Base-by-base conservation (phyloP, 1,284 basidiomycete genomes). In the Papiliotrema laurentii region DNA sequence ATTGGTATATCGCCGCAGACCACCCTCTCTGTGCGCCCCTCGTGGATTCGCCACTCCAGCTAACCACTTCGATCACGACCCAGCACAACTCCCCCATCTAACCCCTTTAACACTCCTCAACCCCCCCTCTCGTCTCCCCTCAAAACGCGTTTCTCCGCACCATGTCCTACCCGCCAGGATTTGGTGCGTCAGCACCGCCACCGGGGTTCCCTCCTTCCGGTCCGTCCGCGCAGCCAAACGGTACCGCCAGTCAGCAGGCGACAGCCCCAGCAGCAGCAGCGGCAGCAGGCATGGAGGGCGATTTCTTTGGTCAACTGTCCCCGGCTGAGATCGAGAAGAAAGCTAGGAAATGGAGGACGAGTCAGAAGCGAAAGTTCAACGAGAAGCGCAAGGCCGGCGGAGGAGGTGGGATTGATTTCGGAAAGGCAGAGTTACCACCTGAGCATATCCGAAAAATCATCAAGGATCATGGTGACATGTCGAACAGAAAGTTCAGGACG, bases 381-480 rank as follows among this genome's bases (percentile, higher is more conserved):
- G 63, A 68, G 51, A 74, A 75, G 66, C 61, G 72, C 37, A 63
- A 68, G 52, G 48, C 56, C 5, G 72, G 72, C 13, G 73, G 72
- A 34, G 72, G 72, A 44, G 73, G 65, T 27, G 72, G 70, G 26
- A 59, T 74, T 13, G 73, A 75, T 58, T 71, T 73, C 56, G 74
- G 74, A 19, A 75, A 75, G 51, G 69, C 68, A 26, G 69, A 72
- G 50, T 55, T 75, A 38, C 74, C 73, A 19, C 79, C 55, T 65
- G 96, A 99, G 75, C 93, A 97, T 69, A 85, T 97, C 58, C 84
- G 91, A 51, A 96, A 94, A 83, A 94, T 96, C 63, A 92, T 96
- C 78, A 92, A 96, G 77, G 91, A 96, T 75, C 91, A 94, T 64
- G 90, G 91, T 59, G 91, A 94, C 76, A 93, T 96, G 90, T 90